Conservation (phyloP, 495 filamentous ascomycete species). For the Lasiosphaeria ovina region DNA sequence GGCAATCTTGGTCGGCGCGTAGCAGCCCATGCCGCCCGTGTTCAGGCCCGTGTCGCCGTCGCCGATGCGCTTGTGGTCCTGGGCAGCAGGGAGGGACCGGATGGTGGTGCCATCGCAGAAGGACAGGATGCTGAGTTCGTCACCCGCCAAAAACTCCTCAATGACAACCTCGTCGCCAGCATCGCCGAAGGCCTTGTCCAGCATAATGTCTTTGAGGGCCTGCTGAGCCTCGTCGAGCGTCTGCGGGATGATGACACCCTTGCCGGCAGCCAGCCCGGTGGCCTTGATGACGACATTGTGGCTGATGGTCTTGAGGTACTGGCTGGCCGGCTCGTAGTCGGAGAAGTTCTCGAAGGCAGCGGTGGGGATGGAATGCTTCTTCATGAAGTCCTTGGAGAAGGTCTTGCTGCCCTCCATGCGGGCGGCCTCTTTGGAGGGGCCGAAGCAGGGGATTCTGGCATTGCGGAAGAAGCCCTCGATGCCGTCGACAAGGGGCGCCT, state of each 20-base stretch:
- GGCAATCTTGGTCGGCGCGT: slow-evolving; percentile 84
- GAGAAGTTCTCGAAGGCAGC: slow-evolving; percentile 86
- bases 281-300: slow-evolving; percentile 90
- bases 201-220: slow-evolving; percentile 86
- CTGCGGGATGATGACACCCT: slow-evolving; percentile 84
- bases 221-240: slow-evolving; percentile 77
- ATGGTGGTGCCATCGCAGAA: slow-evolving; percentile 90
- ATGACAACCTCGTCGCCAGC: slow-evolving; percentile 94
- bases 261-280: slow-evolving; percentile 80
- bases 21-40: slow-evolving; percentile 98
- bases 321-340: slow-evolving; percentile 70
- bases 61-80: slow-evolving; percentile 93
- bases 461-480: slow-evolving; percentile 79
- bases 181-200: slow-evolving; percentile 78
- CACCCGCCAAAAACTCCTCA: slow-evolving; percentile 88
- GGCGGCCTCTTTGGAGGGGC: slow-evolving; percentile 81
- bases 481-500: slow-evolving; percentile 90
- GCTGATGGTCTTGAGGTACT: slow-evolving; percentile 70
- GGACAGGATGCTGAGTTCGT: slow-evolving; percentile 86
- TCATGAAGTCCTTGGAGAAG: slow-evolving; percentile 98
- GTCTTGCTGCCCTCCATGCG: slow-evolving; percentile 94
- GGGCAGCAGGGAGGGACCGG: slow-evolving; percentile 81
- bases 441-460: slow-evolving; percentile 80
- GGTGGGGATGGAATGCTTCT: slow-evolving; percentile 83
- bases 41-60: slow-evolving; percentile 92